Conservation (phyloP, 176 grass and related monocot genomes). For the Carex kokanica region DNA sequence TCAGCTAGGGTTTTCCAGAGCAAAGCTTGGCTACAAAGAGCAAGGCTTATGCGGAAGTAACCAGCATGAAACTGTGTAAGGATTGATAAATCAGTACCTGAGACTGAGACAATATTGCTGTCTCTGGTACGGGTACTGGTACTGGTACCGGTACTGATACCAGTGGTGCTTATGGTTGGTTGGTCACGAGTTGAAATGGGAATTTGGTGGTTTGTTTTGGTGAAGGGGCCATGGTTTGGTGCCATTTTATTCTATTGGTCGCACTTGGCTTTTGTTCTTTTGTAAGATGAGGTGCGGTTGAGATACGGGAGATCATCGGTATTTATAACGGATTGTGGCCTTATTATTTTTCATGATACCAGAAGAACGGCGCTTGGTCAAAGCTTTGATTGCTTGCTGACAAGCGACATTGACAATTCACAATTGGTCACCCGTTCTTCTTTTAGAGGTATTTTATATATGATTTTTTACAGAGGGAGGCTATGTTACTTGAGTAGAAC, state of each 20-base stretch:
- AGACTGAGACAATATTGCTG: background rate
- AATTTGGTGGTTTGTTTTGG: conserved; percentile 2
- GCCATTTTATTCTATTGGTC: background rate
- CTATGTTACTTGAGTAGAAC: no score
- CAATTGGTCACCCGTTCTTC: background rate
- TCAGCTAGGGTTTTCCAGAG: conserved; percentile 73
- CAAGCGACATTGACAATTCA: conserved; percentile 2
- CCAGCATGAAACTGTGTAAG: conserved; percentile 75
- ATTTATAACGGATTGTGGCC: conserved; percentile 39
- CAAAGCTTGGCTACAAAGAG: conserved; percentile 72
- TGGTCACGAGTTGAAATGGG: background rate
- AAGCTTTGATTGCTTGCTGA: conserved; percentile 1
- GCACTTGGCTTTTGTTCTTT: conserved; percentile 9
- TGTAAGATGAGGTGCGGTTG: conserved; percentile 14
- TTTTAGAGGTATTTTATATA: background rate
- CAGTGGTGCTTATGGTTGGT: background rate
- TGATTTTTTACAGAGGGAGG: no score
- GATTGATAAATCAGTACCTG: conserved; percentile 22
- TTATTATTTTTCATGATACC: background rate
- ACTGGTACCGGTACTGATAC: background rate
- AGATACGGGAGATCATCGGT: background rate
- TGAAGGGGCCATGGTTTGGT: conserved; percentile 27
- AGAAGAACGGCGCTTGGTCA: background rate
- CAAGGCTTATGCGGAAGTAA: conserved; percentile 90
- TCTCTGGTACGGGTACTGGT: background rate